phyloP scores from a whole-genome alignment of 2,329 filamentous ascomycete species.

The Alternaria sp. region DNA sequence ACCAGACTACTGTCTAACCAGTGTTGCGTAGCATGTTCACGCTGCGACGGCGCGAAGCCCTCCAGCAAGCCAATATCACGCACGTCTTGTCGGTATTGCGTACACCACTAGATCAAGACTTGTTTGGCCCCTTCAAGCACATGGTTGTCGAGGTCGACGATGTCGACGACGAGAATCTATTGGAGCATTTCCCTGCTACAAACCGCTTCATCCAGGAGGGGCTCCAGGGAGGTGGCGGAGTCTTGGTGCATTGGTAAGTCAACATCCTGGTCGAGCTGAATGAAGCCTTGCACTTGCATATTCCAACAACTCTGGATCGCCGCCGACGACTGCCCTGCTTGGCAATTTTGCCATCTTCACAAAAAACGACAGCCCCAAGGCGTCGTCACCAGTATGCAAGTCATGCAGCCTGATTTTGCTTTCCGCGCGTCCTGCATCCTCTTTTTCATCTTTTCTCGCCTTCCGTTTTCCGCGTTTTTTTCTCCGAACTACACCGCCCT shows the following conservation, averaged over 20 bases:
- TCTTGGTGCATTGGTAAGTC: slow-evolving; percentile 75
- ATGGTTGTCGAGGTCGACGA: slow-evolving; percentile 87
- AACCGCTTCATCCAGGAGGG: slow-evolving; percentile 84
- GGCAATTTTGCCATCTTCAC: slow-evolving; percentile 46
- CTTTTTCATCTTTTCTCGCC: slow-evolving; percentile 17
- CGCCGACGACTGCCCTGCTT: slow-evolving; percentile 35
- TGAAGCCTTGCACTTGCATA: slow-evolving; percentile 42
- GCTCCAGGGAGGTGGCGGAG: slow-evolving; percentile 65
- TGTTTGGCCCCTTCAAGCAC: slow-evolving; percentile 71
- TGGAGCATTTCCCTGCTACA: slow-evolving; percentile 78
- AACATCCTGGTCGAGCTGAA: slow-evolving; percentile 43
- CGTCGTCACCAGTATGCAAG: slow-evolving; percentile 11
- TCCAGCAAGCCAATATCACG: slow-evolving; percentile 78
- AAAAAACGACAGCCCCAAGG: slow-evolving; percentile 4
- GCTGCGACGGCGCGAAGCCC: slow-evolving; percentile 71
- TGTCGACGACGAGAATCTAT: slow-evolving; percentile 83
- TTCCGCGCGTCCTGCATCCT: slow-evolving; percentile 33
- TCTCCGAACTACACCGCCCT: slow-evolving; percentile 39
- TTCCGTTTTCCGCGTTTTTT: slow-evolving; percentile 24
- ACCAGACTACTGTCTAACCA: slow-evolving; percentile 31
- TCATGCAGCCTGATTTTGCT: slow-evolving; percentile 16
- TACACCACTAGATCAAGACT: slow-evolving; percentile 62
- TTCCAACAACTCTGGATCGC: slow-evolving; percentile 36
- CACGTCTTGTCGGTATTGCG: slow-evolving; percentile 86
- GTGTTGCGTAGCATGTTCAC: slow-evolving; percentile 71